Conservation (phyloP, 768 basidiomycete species). For the Candolleomyces eurysporus region DNA sequence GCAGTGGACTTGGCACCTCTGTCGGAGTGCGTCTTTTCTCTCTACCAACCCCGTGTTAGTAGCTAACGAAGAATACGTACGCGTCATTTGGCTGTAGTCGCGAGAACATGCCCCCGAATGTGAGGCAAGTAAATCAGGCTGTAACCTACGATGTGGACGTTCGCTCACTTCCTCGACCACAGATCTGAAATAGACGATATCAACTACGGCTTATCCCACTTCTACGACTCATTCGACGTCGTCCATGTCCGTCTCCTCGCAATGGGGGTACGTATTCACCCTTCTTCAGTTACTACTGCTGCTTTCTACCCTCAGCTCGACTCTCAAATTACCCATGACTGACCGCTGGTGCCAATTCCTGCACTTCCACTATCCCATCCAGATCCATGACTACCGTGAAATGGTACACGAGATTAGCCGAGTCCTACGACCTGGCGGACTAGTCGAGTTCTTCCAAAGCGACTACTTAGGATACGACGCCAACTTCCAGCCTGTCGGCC, state of each 20-base stretch:
- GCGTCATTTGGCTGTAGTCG: too few relatives aligned
- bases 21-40: conserved; percentile 37
- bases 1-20: conserved; percentile 82
- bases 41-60: neutral
- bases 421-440: conserved; percentile 68
- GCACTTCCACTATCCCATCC: neutral
- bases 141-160: neutral
- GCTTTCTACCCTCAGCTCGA: too few relatives aligned
- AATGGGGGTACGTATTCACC: conserved; percentile 56
- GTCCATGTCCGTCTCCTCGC: conserved; percentile 72
- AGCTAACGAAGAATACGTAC: too few relatives aligned
- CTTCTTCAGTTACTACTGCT: too few relatives aligned
- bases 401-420: conserved; percentile 67
- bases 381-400: conserved; percentile 68
- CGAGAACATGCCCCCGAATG: too few relatives aligned
- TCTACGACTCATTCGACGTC: conserved; percentile 74
- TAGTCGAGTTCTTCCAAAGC: conserved; percentile 66
- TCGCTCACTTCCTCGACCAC: neutral
- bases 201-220: conserved; percentile 81
- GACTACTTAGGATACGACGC: conserved; percentile 64
- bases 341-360: too few relatives aligned
- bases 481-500: neutral
- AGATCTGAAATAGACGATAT: conserved; percentile 85
- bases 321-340: too few relatives aligned
- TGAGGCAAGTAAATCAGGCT: too few relatives aligned